phyloP scores from a whole-genome alignment of 176 grass and related monocot species.

The Cocos nucifera region DNA sequence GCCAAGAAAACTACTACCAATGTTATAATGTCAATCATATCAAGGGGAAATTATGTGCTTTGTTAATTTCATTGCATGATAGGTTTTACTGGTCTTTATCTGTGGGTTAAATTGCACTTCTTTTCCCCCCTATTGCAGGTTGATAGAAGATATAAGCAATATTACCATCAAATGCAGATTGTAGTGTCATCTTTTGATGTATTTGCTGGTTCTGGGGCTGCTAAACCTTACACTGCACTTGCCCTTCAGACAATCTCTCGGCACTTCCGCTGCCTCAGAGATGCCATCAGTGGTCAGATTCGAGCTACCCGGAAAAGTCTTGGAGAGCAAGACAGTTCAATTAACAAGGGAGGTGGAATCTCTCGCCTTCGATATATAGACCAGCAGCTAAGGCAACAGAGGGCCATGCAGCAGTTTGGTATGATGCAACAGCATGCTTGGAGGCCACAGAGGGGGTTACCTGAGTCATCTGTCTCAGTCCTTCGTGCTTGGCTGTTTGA shows the following conservation, averaged over 20 bases:
- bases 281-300: slow-evolving; percentile 66
- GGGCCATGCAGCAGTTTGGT: slow-evolving; percentile 88
- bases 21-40: no score
- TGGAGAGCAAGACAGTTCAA: slow-evolving; percentile 47
- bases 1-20: no score
- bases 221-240: slow-evolving; percentile 70
- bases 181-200: slow-evolving; percentile 63
- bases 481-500: slow-evolving; percentile 94
- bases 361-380: slow-evolving; percentile 79
- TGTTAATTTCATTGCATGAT: no score
- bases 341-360: slow-evolving; percentile 33
- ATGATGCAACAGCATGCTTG: slow-evolving; percentile 87
- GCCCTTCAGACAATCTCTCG: slow-evolving; percentile 86
- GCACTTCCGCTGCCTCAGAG: slow-evolving; percentile 79
- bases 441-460: slow-evolving; percentile 83
- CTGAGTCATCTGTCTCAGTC: slow-evolving; percentile 80
- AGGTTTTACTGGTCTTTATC: no score
- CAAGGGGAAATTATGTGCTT: no score
- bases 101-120: no score
- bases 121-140: slow-evolving; percentile 31
- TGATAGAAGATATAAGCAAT: slow-evolving; percentile 77
- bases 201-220: slow-evolving; percentile 49
- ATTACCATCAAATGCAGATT: slow-evolving; percentile 80
- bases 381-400: slow-evolving; percentile 83
- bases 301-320: slow-evolving; percentile 52